Evolutionary conservation across 176 grass and related monocot genomes (phyloP), one percentile per base, ranked within the genome.

Genomic region (Juncus effusus): DNA sequence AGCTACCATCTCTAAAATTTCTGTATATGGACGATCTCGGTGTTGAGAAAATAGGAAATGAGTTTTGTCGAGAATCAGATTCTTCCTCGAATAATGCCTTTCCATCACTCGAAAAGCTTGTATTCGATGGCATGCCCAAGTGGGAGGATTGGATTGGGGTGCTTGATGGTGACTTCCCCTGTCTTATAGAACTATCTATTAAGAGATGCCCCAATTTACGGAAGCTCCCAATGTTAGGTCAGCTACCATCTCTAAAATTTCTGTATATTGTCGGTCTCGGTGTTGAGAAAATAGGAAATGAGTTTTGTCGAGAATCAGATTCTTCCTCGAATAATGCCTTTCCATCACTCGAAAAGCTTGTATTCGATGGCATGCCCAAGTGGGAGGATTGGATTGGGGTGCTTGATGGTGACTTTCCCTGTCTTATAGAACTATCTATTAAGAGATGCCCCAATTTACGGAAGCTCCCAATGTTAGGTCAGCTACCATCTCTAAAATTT

Each of bases 21-120:
- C 19, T 67, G 0, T 2, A 8, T 2, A 67, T 67, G 36, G 28
- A 49, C 36, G 3, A n/a, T 16, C 36, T 1, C 6, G 14, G 15
- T 67, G 14, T 67, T 67, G 51, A 4, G 16, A 28, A 65, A 44
- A 3, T 65, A 10, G 13, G 39, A 65, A 10, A 65, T 47, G 42
- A 67, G 64, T 12, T 7, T 9, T 3, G 7, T n/a, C 13, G 0
- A 47, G 44, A 28, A 28, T 28, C 19, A 28, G 19, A 28, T 28
- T 28, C 19, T 28, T 9, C 9, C 44, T 47, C 44, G 4, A 47
- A 47, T 47, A 9, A 6, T 47, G 44, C 44, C 44, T 47, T 47
- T 47, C 44, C 44, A 47, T 5, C 44, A 47, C 44, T 47, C 2
- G 44, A 47, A 47, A 9, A 47, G 9, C 44, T 47, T 47, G 44